A percentile compares a stretch with the other conserved stretches of the same genome.
Conservation (phyloP, 345 rosid species). For the Lepidium didymum region DNA sequence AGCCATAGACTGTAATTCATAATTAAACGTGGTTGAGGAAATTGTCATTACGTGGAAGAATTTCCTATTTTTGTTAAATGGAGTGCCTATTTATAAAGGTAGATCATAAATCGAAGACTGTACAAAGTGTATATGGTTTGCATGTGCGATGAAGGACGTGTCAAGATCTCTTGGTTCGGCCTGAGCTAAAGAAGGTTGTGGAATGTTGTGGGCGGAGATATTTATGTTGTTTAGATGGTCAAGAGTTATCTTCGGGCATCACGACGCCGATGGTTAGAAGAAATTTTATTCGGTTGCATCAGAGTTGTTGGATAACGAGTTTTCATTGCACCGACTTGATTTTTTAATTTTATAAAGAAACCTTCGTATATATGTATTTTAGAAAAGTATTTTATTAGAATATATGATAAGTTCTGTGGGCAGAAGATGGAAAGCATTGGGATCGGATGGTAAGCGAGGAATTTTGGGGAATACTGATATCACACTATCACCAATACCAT, state of each 20-base stretch:
- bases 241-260: conserved; percentile 1
- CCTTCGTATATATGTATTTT: not conserved
- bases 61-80: not conserved
- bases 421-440: not conserved
- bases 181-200: conserved; percentile 5
- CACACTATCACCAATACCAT: not conserved
- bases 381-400: too few relatives aligned
- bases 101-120: not conserved
- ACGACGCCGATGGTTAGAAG: not conserved
- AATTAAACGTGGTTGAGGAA: conserved; percentile 3
- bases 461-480: conserved; percentile 5
- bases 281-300: not conserved
- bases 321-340: conserved; percentile 2
- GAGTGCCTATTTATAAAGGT: not conserved
- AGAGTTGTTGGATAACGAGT: not conserved
- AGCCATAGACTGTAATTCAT: not conserved
- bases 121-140: not conserved
- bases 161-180: not conserved
- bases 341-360: not conserved
- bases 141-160: conserved; percentile 22
- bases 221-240: conserved; percentile 12
- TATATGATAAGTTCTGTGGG: not conserved
- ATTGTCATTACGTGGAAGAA: conserved; percentile 7
- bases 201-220: conserved; percentile 5
- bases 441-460: not conserved